A percentile compares a stretch with the other conserved stretches of the same genome.
phyloP scores from a whole-genome alignment of 2,329 filamentous ascomycete species.

The Chaetoscypha palmicola region DNA sequence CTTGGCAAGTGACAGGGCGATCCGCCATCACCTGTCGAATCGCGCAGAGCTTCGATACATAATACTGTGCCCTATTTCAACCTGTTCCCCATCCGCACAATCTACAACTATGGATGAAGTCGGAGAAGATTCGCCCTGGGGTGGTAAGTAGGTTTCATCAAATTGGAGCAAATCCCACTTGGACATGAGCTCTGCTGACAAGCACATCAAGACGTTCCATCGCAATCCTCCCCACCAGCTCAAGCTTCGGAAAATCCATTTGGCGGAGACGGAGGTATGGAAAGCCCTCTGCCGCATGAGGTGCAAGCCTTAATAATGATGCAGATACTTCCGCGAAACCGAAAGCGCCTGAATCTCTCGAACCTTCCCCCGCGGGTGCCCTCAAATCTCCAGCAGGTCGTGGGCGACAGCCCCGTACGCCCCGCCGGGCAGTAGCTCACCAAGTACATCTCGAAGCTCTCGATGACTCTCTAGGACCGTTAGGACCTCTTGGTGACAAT shows the following conservation, averaged over 20 bases:
- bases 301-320: too few species aligned
- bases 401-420: slow-evolving; percentile 29
- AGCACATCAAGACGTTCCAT: slow-evolving; percentile 34
- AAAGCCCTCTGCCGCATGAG: background rate
- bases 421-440: slow-evolving; percentile 62
- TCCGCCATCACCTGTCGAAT: slow-evolving; percentile 12
- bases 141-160: slow-evolving; percentile 31
- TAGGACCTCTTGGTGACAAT: slow-evolving; percentile 58
- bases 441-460: slow-evolving; percentile 72
- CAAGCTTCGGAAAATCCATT: slow-evolving; percentile 24
- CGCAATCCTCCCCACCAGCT: slow-evolving; percentile 30
- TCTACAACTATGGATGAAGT: slow-evolving; percentile 37
- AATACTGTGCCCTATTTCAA: slow-evolving; percentile 12
- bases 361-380: slow-evolving; percentile 19
- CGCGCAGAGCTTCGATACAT: slow-evolving; percentile 8
- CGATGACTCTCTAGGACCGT: slow-evolving; percentile 65
- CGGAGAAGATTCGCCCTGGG: slow-evolving; percentile 39
- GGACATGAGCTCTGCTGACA: slow-evolving; percentile 11
- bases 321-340: slow-evolving; percentile 20
- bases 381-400: slow-evolving; percentile 27
- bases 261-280: slow-evolving; percentile 19
- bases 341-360: slow-evolving; percentile 15
- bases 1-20: slow-evolving; percentile 8
- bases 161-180: background rate
- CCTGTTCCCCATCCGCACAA: slow-evolving; percentile 9